Percentiles rank a stretch among this genome's conserved stretches.
These are phyloP conservation scores for Penicillium verrucosum DNA, from an alignment of 2,329 filamentous ascomycete genomes.

Conservation along the genomic window DNA sequence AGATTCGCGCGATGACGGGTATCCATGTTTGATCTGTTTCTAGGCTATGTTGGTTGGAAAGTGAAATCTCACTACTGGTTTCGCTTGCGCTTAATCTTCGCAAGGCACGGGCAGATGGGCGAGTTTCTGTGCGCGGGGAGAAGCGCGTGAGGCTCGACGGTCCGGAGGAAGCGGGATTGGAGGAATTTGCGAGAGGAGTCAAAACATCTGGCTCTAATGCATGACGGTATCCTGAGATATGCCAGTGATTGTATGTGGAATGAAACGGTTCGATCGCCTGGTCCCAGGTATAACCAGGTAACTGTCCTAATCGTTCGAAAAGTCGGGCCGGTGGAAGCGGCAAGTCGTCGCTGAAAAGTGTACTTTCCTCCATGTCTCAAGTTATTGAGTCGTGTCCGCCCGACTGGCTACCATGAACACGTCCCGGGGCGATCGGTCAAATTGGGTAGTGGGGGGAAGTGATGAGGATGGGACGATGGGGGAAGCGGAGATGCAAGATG, in stretches of 20 bases:
- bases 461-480: constrained; percentile 9
- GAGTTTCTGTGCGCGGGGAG: constrained; percentile 43
- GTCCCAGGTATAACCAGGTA: constrained; percentile 75
- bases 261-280: constrained; percentile 52
- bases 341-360: constrained; percentile 46
- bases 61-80: constrained; percentile 44
- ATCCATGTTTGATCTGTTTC: constrained; percentile 46
- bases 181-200: constrained; percentile 45
- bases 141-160: constrained; percentile 44
- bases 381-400: not conserved
- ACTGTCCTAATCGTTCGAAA: constrained; percentile 68
- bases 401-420: constrained; percentile 21
- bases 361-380: constrained; percentile 34
- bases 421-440: not conserved
- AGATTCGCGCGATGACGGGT: constrained; percentile 75
- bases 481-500: constrained; percentile 20
- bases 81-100: constrained; percentile 53
- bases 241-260: constrained; percentile 85
- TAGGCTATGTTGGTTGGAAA: constrained; percentile 30
- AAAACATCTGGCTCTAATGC: constrained; percentile 49
- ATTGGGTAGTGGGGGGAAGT: not conserved
- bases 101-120: constrained; percentile 39
- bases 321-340: constrained; percentile 62
- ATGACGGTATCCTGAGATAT: constrained; percentile 62
- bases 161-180: constrained; percentile 33